Percentiles rank a stretch among this genome's conserved stretches.
Evolutionary conservation across 1,284 basidiomycete genomes (phyloP).

Genomic region (Pseudozyma sp.): DNA sequence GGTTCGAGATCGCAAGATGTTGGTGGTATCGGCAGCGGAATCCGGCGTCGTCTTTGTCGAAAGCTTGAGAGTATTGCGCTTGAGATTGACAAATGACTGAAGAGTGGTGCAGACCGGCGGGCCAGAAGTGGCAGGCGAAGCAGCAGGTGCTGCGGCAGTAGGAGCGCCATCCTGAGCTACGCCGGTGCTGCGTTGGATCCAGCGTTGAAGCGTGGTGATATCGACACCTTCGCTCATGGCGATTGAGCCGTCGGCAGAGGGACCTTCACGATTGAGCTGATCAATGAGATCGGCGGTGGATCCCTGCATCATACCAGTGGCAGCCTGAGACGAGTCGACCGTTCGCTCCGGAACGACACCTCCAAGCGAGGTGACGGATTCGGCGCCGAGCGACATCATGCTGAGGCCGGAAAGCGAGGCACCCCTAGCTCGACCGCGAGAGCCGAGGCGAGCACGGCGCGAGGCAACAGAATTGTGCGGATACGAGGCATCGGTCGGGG

Average conservation of each 20-base stretch:
- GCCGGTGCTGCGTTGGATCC: constrained; percentile 54
- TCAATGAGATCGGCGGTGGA: constrained; percentile 48
- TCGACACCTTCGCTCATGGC: constrained; percentile 63
- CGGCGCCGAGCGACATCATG: constrained; percentile 53
- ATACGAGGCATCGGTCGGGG: constrained; percentile 5
- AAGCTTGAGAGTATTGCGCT: constrained; percentile 61
- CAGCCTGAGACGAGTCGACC: constrained; percentile 10
- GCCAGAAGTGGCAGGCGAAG: constrained; percentile 13
- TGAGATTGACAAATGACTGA: constrained; percentile 64
- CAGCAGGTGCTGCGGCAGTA: neutral
- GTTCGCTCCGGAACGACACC: constrained; percentile 33
- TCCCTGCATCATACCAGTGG: constrained; percentile 45
- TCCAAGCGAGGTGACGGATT: constrained; percentile 48
- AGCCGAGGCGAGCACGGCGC: constrained; percentile 51
- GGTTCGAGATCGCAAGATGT: constrained; percentile 27
- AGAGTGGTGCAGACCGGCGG: constrained; percentile 60
- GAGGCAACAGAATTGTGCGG: constrained; percentile 21
- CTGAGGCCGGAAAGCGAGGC: constrained; percentile 59
- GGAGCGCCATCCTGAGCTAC: constrained; percentile 4
- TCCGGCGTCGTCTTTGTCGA: constrained; percentile 11
- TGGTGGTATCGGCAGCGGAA: constrained; percentile 14
- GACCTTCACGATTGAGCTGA: constrained; percentile 32
- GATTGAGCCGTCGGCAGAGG: constrained; percentile 21
- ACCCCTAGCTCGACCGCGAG: constrained; percentile 56
- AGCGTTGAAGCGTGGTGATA: constrained; percentile 49